phyloP scores from a whole-genome alignment of 805 yeast species.

The Wickerhamomyces queroliae region DNA sequence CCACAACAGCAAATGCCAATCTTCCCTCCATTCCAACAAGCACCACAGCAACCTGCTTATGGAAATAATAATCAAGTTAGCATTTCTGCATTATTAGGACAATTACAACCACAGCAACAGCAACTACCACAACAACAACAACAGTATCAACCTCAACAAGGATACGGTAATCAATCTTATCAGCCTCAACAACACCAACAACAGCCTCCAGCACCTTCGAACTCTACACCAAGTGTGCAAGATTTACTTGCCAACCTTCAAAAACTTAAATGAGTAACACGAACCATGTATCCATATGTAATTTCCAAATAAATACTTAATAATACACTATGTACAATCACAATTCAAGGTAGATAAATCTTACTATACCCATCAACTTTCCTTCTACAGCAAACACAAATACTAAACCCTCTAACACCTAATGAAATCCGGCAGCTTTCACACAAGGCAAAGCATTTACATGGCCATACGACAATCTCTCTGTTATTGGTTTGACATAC shows the following conservation, averaged over 20 bases:
- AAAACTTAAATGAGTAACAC: constrained; percentile 1
- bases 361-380: constrained; percentile 55
- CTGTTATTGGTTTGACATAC: constrained; percentile 74
- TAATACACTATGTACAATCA: background rate
- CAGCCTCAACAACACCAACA: constrained; percentile 16
- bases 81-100: constrained; percentile 7
- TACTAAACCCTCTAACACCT: constrained; percentile 64
- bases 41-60: constrained; percentile 3
- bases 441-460: constrained; percentile 84
- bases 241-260: background rate
- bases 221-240: constrained; percentile 18
- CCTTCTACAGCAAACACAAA: constrained; percentile 82
- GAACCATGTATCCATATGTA: background rate
- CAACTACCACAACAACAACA: constrained; percentile 3
- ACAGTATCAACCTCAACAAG: constrained; percentile 9
- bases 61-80: background rate
- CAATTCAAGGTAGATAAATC: constrained; percentile 22
- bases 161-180: constrained; percentile 1
- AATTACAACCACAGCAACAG: constrained; percentile 4
- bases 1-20: constrained; percentile 7
- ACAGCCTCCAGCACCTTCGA: constrained; percentile 3
- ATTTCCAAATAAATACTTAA: background rate
- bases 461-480: constrained; percentile 87
- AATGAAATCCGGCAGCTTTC: constrained; percentile 75
- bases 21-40: constrained; percentile 5